These are phyloP conservation scores for Ogataea nonfermentans DNA, from an alignment of 805 yeast genomes.

Conservation along the genomic window DNA sequence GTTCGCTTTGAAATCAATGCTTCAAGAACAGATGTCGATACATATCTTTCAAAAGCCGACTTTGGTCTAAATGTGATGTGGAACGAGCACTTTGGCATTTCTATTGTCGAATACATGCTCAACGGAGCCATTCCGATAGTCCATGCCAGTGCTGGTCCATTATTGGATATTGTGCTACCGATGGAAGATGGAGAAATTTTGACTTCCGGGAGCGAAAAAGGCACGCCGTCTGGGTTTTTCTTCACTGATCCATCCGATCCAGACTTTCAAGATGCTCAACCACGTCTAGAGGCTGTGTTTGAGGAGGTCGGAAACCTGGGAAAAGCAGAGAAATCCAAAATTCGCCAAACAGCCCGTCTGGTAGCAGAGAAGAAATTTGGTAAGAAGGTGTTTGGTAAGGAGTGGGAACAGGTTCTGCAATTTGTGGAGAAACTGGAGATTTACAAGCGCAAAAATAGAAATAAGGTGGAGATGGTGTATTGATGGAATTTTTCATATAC, in stretches of 20 bases:
- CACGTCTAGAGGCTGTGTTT: constrained; percentile 49
- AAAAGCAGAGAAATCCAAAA: constrained; percentile 10
- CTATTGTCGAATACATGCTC: constrained; percentile 89
- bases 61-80: constrained; percentile 96
- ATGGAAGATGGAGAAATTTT: constrained; percentile 19
- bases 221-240: constrained; percentile 70
- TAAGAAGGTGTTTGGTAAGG: constrained; percentile 21
- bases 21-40: constrained; percentile 59
- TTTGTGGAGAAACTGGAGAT: constrained; percentile 20
- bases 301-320: constrained; percentile 26
- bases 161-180: constrained; percentile 75
- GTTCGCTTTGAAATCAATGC: constrained; percentile 58
- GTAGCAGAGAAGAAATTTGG: constrained; percentile 31
- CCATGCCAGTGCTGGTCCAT: constrained; percentile 96
- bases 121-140: constrained; percentile 85
- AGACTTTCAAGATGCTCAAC: constrained; percentile 43
- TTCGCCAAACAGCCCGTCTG: constrained; percentile 24
- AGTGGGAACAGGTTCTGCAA: constrained; percentile 23
- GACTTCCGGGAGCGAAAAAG: constrained; percentile 7
- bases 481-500: constrained; percentile 10
- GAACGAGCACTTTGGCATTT: constrained; percentile 99
- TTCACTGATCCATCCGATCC: constrained; percentile 74
- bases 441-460: constrained; percentile 23
- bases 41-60: constrained; percentile 52
- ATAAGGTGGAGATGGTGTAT: constrained; percentile 32